Percentiles rank a stretch among this genome's conserved stretches.
phyloP scores from a whole-genome alignment of 2,329 filamentous ascomycete species.

The Colletotrichum sp. region DNA sequence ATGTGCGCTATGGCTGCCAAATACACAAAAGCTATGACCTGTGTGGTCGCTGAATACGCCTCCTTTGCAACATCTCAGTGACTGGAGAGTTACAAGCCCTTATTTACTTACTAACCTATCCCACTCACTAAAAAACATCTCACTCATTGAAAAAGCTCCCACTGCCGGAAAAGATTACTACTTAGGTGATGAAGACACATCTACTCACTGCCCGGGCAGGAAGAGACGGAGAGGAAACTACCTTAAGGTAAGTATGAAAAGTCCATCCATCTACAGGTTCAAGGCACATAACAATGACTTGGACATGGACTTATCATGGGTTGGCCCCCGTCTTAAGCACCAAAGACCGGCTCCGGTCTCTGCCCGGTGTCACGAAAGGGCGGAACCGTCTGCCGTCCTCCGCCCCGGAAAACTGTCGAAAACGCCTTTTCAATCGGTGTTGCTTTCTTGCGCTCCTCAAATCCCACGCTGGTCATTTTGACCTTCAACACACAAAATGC shows the following conservation, averaged over 20 bases:
- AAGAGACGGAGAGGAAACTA: too few relatives aligned
- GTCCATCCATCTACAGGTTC: background rate
- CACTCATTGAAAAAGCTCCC: too few relatives aligned
- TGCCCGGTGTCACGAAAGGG: background rate
- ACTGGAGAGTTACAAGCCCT: background rate
- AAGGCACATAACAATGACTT: background rate
- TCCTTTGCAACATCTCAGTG: accelerated
- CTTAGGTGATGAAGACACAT: accelerated
- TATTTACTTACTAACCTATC: background rate
- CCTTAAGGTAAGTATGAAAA: too few relatives aligned
- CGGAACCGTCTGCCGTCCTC: background rate
- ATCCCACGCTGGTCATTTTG: background rate
- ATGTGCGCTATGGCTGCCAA: background rate
- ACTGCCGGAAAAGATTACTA: background rate
- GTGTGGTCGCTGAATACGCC: background rate
- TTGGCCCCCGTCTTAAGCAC: background rate
- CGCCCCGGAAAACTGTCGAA: background rate
- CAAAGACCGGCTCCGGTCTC: background rate
- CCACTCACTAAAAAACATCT: too few relatives aligned
- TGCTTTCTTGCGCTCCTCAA: background rate
- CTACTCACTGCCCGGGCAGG: background rate
- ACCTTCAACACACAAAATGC: background rate
- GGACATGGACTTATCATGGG: background rate
- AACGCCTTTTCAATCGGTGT: background rate
- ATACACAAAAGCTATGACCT: accelerated